Percentiles rank a stretch among this genome's conserved stretches.
phyloP scores from a whole-genome alignment of 177 flowering plant genomes.

The Vitis hybrid region DNA sequence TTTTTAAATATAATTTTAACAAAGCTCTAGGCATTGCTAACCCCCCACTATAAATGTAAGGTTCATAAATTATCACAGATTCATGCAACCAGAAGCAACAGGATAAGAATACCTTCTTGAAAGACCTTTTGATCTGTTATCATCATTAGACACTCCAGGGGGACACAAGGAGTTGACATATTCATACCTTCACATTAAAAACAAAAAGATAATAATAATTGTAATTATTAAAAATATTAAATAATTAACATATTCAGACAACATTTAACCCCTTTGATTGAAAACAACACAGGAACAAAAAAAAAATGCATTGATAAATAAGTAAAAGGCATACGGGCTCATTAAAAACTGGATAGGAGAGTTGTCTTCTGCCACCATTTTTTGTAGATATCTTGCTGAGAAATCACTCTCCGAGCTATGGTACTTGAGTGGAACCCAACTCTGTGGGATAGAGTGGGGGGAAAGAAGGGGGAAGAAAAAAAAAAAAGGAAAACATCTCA shows the following conservation, averaged over 20 bases:
- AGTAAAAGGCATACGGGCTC: slow-evolving; percentile 53
- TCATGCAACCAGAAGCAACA: not conserved
- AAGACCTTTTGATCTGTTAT: slow-evolving; percentile 26
- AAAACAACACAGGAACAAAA: too few species aligned
- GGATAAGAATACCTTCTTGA: slow-evolving; percentile 48
- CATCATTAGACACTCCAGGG: slow-evolving; percentile 40
- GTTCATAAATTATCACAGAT: not conserved
- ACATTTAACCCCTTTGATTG: not conserved
- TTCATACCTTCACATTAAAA: slow-evolving; percentile 44
- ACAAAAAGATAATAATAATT: not conserved
- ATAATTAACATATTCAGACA: slow-evolving; percentile 3
- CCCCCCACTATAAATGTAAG: not conserved
- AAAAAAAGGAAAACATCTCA: not conserved
- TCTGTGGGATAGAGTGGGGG: slow-evolving; percentile 25
- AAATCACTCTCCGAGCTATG: slow-evolving; percentile 48
- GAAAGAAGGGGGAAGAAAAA: not conserved
- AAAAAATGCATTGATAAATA: too few species aligned
- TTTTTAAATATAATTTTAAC: too few species aligned
- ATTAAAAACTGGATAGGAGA: slow-evolving; percentile 57
- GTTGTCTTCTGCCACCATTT: slow-evolving; percentile 48
- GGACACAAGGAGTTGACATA: slow-evolving; percentile 70
- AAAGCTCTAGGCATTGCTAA: too few species aligned
- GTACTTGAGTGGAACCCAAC: slow-evolving; percentile 70
- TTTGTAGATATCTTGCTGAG: slow-evolving; percentile 42
- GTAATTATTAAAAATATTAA: not conserved